Evolutionary conservation across 2,329 filamentous ascomycete species (phyloP), one percentile per base, ranked within the genome.

Genomic region (Pseudogymnoascus sp.): DNA sequence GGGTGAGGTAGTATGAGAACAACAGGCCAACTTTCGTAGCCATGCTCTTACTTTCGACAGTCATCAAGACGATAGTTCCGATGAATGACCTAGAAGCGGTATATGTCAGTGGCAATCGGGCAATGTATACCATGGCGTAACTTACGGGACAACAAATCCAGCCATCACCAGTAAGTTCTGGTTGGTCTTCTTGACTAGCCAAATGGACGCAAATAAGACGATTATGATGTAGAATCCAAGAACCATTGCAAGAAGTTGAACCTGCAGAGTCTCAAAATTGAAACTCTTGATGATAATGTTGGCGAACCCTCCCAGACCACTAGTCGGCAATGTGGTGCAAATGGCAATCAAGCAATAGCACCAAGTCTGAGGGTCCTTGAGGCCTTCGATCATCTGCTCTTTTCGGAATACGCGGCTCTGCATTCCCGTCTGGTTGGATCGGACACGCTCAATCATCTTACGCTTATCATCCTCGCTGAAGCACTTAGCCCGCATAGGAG

Each of bases 201-300:
- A 91, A 0, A 85, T 82, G 0, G 87, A 89, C 0, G 78, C 77
- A 25, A 91, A 76, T 1, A 92, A 78, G 3, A 91, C 83, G 59
- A 87, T 78, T 65, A 92, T 89, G 68, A 91, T 91, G 68, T 89
- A 89, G 40, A 83, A 84, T 4, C 89, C 89, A 0, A 90, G 78
- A 0, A 91, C 89, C 87, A 92, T 91, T 40, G 87, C 83, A 23
- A 93, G 77, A 1, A 93, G 77, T 74, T 91, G 89, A 0, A 89
- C 90, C 73, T 92, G 76, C 5, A 91, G 78, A 0, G 78, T 76
- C 0, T 77, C 80, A 70, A 91, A 93, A 0, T 86, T 76, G 64
- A 92, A 86, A n/a, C 79, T 78, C 63, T 81, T 83, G 74, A 92
- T 90, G 69, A 93, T 88, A 68, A 92, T 88, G 66, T 88, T 88